These are phyloP conservation scores for Corchorus olitorius DNA, from an alignment of 345 rosid genomes.

Conservation along the genomic window DNA sequence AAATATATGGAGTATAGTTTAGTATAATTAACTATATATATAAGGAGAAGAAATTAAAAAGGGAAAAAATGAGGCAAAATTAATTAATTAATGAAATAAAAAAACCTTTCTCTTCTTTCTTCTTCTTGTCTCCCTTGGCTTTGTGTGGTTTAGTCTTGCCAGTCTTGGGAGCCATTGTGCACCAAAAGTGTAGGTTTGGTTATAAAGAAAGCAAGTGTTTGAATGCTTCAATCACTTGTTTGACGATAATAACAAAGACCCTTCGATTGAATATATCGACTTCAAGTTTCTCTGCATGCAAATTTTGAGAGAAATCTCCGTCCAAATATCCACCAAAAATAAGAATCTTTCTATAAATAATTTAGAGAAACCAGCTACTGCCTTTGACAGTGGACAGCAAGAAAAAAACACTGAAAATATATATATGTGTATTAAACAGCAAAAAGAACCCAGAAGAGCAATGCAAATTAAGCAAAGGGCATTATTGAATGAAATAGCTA, in stretches of 20 bases:
- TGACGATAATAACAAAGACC: conserved; percentile 26
- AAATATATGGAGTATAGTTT: not conserved
- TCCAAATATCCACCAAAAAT: conserved; percentile 1
- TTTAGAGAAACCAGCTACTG: not conserved
- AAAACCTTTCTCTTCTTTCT: conserved; percentile 84
- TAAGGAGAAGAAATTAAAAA: not conserved
- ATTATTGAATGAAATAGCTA: not conserved
- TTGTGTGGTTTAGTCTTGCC: conserved; percentile 76
- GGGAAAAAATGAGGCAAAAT: not conserved
- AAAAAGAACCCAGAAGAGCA: not conserved
- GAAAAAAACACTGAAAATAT: not conserved
- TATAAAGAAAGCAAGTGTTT: not conserved
- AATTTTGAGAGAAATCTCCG: conserved; percentile 19
- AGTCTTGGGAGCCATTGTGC: conserved; percentile 83
- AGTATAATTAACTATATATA: not conserved
- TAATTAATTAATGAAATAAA: not conserved
- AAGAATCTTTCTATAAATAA: not conserved
- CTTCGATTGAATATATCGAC: conserved; percentile 30
- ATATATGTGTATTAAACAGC: not conserved
- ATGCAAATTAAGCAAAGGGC: not conserved
- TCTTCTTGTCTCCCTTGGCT: conserved; percentile 82
- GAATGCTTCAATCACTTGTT: not conserved
- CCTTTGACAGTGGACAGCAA: not conserved
- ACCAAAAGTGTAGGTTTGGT: conserved; percentile 11
- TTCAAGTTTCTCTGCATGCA: conserved; percentile 14